phyloP scores from a whole-genome alignment of 2,329 filamentous ascomycete genomes.

The Blumeria hordei region DNA sequence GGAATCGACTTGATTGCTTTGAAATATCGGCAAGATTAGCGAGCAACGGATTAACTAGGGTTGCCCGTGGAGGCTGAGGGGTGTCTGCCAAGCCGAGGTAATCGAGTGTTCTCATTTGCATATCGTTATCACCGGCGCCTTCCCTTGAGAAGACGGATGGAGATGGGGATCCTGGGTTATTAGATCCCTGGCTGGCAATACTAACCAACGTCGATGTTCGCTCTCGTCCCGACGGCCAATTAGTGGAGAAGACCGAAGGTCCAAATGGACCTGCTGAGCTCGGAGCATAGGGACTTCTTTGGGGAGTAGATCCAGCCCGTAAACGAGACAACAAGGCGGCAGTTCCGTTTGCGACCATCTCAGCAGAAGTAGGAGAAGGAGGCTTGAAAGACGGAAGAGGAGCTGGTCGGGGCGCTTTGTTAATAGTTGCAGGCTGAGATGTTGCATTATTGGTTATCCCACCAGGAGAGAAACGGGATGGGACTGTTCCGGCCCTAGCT shows the following conservation, averaged over 20 bases:
- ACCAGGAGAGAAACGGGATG: slow-evolving; percentile 71
- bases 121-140: slow-evolving; percentile 63
- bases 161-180: slow-evolving; percentile 67
- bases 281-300: slow-evolving; percentile 42
- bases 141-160: slow-evolving; percentile 73
- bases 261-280: slow-evolving; percentile 49
- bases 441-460: slow-evolving; percentile 30
- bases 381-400: slow-evolving; percentile 74
- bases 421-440: slow-evolving; percentile 27
- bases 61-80: slow-evolving; percentile 55
- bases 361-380: slow-evolving; percentile 28
- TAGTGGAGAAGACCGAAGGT: slow-evolving; percentile 66
- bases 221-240: slow-evolving; percentile 62
- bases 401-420: slow-evolving; percentile 64
- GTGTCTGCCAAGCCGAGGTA: slow-evolving; percentile 90
- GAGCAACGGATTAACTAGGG: slow-evolving; percentile 48
- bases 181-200: slow-evolving; percentile 70
- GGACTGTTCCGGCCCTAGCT: slow-evolving; percentile 82
- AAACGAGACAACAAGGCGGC: slow-evolving; percentile 63
- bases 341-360: slow-evolving; percentile 25
- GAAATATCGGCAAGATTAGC: slow-evolving; percentile 53
- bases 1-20: slow-evolving; percentile 63
- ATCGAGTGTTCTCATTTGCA: slow-evolving; percentile 72
- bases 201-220: slow-evolving; percentile 64
- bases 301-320: slow-evolving; percentile 82